Conservation (phyloP, 2,329 filamentous ascomycete genomes). For the Cadophora sp. region DNA sequence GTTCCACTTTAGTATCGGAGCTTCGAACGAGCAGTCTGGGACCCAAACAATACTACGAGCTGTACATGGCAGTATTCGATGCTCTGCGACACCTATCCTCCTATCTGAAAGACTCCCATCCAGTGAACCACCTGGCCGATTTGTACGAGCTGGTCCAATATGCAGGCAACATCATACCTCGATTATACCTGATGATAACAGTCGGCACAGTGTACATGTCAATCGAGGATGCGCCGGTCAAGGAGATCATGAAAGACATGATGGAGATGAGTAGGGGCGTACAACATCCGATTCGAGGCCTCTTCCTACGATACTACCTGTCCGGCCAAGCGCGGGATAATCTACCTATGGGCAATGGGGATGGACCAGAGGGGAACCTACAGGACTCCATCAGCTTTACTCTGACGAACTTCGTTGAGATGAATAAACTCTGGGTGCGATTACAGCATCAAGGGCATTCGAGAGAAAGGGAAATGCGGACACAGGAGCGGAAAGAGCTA, state of each 20-base stretch:
- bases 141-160: slow-evolving; percentile 98
- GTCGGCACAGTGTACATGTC: slow-evolving; percentile 99
- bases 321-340: slow-evolving; percentile 93
- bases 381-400: slow-evolving; percentile 99
- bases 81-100: slow-evolving; percentile 94
- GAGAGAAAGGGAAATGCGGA: slow-evolving; percentile 89
- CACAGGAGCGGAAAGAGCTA: slow-evolving; percentile 92
- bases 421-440: slow-evolving; percentile 99
- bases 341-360: slow-evolving; percentile 80
- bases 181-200: slow-evolving; percentile 98
- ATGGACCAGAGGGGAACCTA: slow-evolving; percentile 93
- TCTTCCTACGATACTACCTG: slow-evolving; percentile 96
- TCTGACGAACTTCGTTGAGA: slow-evolving; percentile 98
- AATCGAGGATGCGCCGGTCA: slow-evolving; percentile 96
- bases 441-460: slow-evolving; percentile 98
- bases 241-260: slow-evolving; percentile 99
- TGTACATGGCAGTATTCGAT: slow-evolving; percentile 99
- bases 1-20: slow-evolving; percentile 98
- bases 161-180: slow-evolving; percentile 95
- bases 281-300: slow-evolving; percentile 92
- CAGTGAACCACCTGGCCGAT: slow-evolving; percentile 96
- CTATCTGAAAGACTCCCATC: slow-evolving; percentile 96
- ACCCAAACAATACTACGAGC: slow-evolving; percentile 99
- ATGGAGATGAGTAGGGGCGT: slow-evolving; percentile 99
- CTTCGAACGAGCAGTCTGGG: slow-evolving; percentile 94